These are phyloP conservation scores for Phyllosticta citriasiana DNA, from an alignment of 2,329 filamentous ascomycete genomes.

Conservation along the genomic window DNA sequence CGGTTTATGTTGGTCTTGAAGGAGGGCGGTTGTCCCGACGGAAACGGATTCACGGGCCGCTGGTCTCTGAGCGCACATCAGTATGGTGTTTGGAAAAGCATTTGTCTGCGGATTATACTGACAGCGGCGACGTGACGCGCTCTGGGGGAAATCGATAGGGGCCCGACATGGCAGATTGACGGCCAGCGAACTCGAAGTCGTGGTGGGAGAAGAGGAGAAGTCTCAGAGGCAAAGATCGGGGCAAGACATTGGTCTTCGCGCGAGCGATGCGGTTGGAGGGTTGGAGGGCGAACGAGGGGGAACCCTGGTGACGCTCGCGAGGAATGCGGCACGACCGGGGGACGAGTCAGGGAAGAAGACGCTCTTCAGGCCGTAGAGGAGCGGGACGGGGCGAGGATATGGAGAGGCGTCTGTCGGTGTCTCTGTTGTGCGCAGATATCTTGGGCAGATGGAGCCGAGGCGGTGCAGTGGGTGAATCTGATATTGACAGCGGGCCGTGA, in stretches of 20 bases:
- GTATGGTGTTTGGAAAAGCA: neutral
- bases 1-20: slow-evolving; percentile 84
- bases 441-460: neutral
- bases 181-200: neutral
- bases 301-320: neutral
- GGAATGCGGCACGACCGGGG: neutral
- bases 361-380: neutral
- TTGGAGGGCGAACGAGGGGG: neutral
- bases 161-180: slow-evolving; percentile 6
- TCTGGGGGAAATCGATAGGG: slow-evolving; percentile 8
- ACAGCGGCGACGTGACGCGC: slow-evolving; percentile 13
- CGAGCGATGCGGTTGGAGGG: neutral
- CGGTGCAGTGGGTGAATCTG: neutral
- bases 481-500: neutral
- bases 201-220: neutral
- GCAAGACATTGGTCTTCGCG: neutral
- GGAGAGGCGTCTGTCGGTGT: neutral
- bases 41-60: slow-evolving; percentile 16
- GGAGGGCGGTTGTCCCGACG: slow-evolving; percentile 37
- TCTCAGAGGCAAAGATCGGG: neutral
- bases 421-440: too few relatives aligned
- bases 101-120: neutral
- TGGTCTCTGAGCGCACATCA: slow-evolving; percentile 18
- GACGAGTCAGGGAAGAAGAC: neutral
- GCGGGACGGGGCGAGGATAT: neutral